phyloP scores from a whole-genome alignment of 129 eudicot species.

The Silybum marianum region DNA sequence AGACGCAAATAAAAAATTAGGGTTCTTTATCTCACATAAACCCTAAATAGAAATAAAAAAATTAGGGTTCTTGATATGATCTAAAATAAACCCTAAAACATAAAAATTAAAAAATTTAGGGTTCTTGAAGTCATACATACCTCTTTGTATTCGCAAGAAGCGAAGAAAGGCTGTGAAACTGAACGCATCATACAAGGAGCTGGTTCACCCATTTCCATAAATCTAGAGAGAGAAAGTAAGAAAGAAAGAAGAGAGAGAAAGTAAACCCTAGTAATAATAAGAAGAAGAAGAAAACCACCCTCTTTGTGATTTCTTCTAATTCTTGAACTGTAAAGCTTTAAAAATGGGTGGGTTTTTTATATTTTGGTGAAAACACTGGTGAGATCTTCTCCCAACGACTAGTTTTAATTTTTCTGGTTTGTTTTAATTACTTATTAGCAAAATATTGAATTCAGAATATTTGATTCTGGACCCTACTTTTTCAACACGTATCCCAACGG shows the following conservation, averaged over 20 bases:
- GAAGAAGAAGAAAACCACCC: neutral
- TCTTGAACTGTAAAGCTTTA: neutral
- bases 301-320: neutral
- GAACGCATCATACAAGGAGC: constrained; percentile 62
- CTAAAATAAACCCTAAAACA: neutral
- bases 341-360: constrained; percentile 1
- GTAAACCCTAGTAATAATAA: constrained; percentile 8
- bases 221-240: constrained; percentile 22
- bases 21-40: too few species aligned
- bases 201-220: constrained; percentile 59
- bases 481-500: constrained; percentile 20
- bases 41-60: neutral
- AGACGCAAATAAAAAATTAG: too few species aligned
- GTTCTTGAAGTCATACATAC: constrained; percentile 22
- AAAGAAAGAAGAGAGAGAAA: constrained; percentile 16
- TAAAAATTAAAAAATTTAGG: neutral
- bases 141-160: constrained; percentile 50
- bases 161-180: constrained; percentile 64
- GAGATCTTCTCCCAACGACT: constrained; percentile 50
- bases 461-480: constrained; percentile 9
- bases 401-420: constrained; percentile 27
- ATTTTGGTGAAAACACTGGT: neutral
- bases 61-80: too few species aligned
- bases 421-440: neutral
- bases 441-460: neutral